Base-by-base conservation (phyloP, 1,284 basidiomycete genomes). In the Cystobasidium slooffiae region DNA sequence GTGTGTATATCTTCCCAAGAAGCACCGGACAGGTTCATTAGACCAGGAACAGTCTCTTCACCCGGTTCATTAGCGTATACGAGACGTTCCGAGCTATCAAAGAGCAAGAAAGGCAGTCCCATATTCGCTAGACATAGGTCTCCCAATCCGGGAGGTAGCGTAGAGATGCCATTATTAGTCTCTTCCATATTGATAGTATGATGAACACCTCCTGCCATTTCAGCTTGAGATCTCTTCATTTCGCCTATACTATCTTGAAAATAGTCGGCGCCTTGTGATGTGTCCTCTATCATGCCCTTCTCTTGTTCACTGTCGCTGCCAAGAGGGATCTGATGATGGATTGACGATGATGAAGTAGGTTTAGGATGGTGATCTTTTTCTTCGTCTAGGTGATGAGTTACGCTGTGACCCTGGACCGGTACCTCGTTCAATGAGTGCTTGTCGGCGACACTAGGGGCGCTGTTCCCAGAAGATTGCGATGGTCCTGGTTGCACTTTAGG, bases 41-140 rank as follows among this genome's bases (percentile, higher is more conserved):
- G 41, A 37, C 10, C 47, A 59, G 66, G 55, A 16, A 68, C 39
- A 6, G 22, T 31, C 6, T n/a, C 31, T 14, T 12, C 31, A 10
- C 39, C 70, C 1, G 70, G 31, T 16, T 56, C 63, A 53, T 73
- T 73, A 9, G 51, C 62, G 39, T 37, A 73, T 10, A 73, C 53
- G 20, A 73, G 70, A 16, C 8, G 7, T 41, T 73, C 70, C n/a
- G 51, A 22, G 8, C 44, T 43, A 52, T 73, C 70, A 43, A 73
- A 61, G 1, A 73, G 61, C 6, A 73, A 37, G 55, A 73, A 58
- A 47, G 70, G 70, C 20, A 73, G 62, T n/a, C 70, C 62, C 12
- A 73, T 62, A 10, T 44, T 55, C 8, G 70, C 70, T 12, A 73
- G 62, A 43, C 62, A 65, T 14, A 65, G 46, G 24, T 58, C 37